Base-by-base conservation (phyloP, 2,329 filamentous ascomycete genomes). In the Fusarium graminum region DNA sequence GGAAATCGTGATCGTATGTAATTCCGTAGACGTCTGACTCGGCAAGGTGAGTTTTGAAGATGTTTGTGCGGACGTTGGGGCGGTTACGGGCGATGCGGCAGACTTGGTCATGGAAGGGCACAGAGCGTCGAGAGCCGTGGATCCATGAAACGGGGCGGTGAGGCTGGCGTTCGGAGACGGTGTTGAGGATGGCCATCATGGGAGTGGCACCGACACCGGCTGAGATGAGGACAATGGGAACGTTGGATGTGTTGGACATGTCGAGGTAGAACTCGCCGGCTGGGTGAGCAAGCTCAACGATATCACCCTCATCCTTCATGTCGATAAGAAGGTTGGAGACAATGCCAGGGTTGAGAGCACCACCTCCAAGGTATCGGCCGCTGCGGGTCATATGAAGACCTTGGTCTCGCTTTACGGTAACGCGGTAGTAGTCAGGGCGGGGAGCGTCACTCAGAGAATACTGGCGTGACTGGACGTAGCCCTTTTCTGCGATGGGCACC, bases 381-480 rank as follows among this genome's bases (percentile, higher is more conserved):
- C 51, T 67, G 12, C 64, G 65, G 69, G 75, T 62, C 72, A 77
- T 59, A 44, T 82, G 78, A 14, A 86, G 72, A 6, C 87, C 88
- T 3, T 79, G 75, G 71, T 92, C 89, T 59, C 83, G 85, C 82
- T 92, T 92, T 56, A 93, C 84, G 47, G 85, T 90, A 77, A 93
- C 89, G 29, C 91, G 86, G 77, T 91, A 91, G 76, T 88, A 86
- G 47, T 86, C 82, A 10, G 83, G 78, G 3, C 80, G 80, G 3
- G 88, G 89, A 47, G 85, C 82, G 65, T 92, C 89, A 71, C 86
- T 90, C 62, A 93, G 82, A 26, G 89, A 91, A 78, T 92, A 93
- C 76, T 93, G 91, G 30, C 90, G 82, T 17, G 87, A 83, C 76
- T 93, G 91, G 66, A 82, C 78, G 73, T 87, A 85, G 25, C 85